Base-by-base conservation (phyloP, 768 basidiomycete genomes). In the Hypholoma fasciculare region DNA sequence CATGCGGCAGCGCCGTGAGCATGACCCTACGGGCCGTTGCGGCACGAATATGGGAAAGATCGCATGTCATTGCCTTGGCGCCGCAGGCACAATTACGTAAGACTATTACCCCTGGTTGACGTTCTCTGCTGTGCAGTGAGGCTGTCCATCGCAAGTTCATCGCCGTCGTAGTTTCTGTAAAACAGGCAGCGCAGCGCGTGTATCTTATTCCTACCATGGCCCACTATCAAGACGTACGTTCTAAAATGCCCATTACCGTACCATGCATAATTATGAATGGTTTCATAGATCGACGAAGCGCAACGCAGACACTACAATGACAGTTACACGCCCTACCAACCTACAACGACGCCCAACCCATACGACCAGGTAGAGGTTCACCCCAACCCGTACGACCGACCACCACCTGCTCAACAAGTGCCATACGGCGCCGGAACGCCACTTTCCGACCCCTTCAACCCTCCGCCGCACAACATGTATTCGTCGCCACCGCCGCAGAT, bases 291-390 rank as follows among this genome's bases (percentile, higher is more conserved):
- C 4, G 86, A 90, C 69, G 86, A 89, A 69, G 83, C 77, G 13
- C 87, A 87, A 61, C 78, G 74, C 16, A 71, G 82, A 27, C 81
- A 80, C 56, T 88, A 89, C 71, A 87, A 88, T 65, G 88, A 90
- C 58, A 86, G 87, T 0, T 86, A 86, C 69, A 76, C 74, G 59
- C 78, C 82, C 7, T 84, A 87, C 61, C 65, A 72, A 51, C 59
- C 72, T 26, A 64, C 67, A 34, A 61, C 58, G n/a, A 64, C 71
- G 26, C 67, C 73, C 47, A 73, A 71, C 48, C 77, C 78, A 6
- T 79, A 78, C 58, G 80, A 80, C 59, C 77, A 74, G 42, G 74
- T 75, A 60, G 70, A 76, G 57, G 63, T 57, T 1, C 65, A 65
- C 43, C 74, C 76, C 37, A 61, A 61, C 36, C 63, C 63, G 4